Base-by-base conservation (phyloP, 495 filamentous ascomycete species). In the Penicillium robsamsonii region DNA sequence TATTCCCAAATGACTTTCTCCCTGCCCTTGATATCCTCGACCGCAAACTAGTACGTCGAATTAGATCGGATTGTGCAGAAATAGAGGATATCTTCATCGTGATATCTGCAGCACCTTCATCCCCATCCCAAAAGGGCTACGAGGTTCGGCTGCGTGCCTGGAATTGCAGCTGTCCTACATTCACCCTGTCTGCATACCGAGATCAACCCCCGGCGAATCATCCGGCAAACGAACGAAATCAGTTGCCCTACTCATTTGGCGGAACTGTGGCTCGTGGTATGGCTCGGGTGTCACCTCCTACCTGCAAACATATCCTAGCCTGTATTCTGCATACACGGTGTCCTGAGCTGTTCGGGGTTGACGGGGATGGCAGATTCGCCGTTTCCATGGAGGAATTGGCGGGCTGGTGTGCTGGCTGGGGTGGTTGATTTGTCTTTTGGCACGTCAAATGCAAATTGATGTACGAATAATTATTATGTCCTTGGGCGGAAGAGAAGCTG, bases 291-390 rank as follows among this genome's bases (percentile, higher is more conserved):
- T 70, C 66, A 20, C 59, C 79, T 46, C 89, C 91, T 3, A 78
- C 88, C 31, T 97, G 93, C 66, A 96, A 97, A 73, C 93, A 97
- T 71, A 63, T 97, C 17, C 76, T 97, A 25, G 93, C 93, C 18
- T 93, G 90, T 71, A 64, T 92, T 46, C 62, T 97, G 59, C 85
- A 78, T n/a, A 88, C 87, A 70, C 69, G 81, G 38, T 92, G 89
- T 73, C 61, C 61, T 2, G 71, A 51, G 4, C 64, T 89, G 30
- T 79, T 91, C 53, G 76, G 76, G 61, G 78, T 85, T 40, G 78
- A 76, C 37, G 76, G 82, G 64, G 79, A 80, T 43, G 77, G 81
- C 61, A 77, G n/a, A 18, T 55, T 65, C 47, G 78, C 87, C 18
- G 69, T 78, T 40, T 75, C 75, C 24, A 54, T 37, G 54, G 86